Base-by-base conservation (phyloP, 2,329 filamentous ascomycete genomes). In the Harringtonia aguacate region DNA sequence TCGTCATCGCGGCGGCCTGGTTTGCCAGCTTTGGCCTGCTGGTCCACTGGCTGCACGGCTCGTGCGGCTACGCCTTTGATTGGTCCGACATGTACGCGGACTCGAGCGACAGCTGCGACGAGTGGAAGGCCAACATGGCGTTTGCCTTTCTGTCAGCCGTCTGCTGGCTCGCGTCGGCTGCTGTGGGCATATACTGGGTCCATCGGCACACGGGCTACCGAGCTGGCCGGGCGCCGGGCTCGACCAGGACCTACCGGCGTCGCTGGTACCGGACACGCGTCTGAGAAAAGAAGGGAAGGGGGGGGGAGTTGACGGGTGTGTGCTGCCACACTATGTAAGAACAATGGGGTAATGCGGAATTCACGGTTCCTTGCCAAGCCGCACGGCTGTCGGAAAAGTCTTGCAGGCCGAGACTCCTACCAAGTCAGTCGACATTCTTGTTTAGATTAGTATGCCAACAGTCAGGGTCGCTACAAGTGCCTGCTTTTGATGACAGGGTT, bases 71-170 rank as follows among this genome's bases (percentile, higher is more conserved):
- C 49, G 60, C 75, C 49, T 84, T 79, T 58, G 54, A 75, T 57
- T 85, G 81, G 80, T 57, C 58, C 47, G 68, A 70, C 41, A 66
- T 85, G 46, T 56, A 62, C 28, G 60, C 72, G 41, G 52, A 61
- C 36, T 64, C 65, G 38, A 64, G 67, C 50, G 63, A 71, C 37
- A 58, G 60, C n/a, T 90, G 84, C 61, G 70, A 75, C 46, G 73
- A 77, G 53, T 84, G 77, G 73, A 86, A 83, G 63, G 76, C 84
- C 34, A 69, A 76, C 48, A 73, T 85, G 53, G 82, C 82, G 5
- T 87, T 88, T 56, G 66, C 71, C 39, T 88, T 88, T 63, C 61
- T 87, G 44, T 81, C 79, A 3, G 81, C 81, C 44, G 70, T 84
- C 51, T 68, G 79, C 56, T 88, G 83, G 83, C 71, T 87, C 34